Evolutionary conservation across 805 yeast species (phyloP), one percentile per base, ranked within the genome.

Genomic region (Diddensiella santjacobensis): DNA sequence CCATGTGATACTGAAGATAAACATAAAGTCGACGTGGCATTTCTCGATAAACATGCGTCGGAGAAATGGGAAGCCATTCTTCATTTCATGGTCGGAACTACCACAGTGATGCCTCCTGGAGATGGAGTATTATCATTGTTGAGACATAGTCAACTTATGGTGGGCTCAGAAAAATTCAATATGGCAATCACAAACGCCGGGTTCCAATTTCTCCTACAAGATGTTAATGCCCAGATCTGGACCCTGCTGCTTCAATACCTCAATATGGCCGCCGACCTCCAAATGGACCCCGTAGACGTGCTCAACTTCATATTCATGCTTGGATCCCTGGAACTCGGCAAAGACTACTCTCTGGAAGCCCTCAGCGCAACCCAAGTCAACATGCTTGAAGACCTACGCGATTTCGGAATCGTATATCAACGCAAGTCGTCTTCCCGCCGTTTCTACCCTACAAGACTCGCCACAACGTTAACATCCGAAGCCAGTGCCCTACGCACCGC

Each of bases 261-360:
- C 52, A 84, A 86, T 62, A 77, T 87, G 74, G 79, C 97, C 1
- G 91, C 87, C 60, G 81, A 81, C 22, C 73, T 87, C 44, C 80
- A 86, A 60, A 87, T 90, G 96, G 96, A 93, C 67, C 89, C 96
- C 0, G 98, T 93, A 17, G 99, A 93, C 60, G 96, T 93, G 31
- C 72, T 93, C 40, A 90, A 91, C 65, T 93, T 93, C 65, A 84
- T 93, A 10, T 93, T 93, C 69, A 83, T 91, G 80, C 71, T 93
- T 38, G 98, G 98, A 3, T 86, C 96, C 1, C 71, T 93, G 45
- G 97, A 93, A 61, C 71, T 91, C 22, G 98, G 99, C 1, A 82
- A 84, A 55, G 89, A 88, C 26, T 91, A 93, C 61, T 78, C 88
- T 0, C 75, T 83, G 2, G 69, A 79, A 2, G 80, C 83, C 42